These are phyloP conservation scores for Paracorniculantispora psalliotae DNA, from an alignment of 2,329 filamentous ascomycete species.

Conservation along the genomic window DNA sequence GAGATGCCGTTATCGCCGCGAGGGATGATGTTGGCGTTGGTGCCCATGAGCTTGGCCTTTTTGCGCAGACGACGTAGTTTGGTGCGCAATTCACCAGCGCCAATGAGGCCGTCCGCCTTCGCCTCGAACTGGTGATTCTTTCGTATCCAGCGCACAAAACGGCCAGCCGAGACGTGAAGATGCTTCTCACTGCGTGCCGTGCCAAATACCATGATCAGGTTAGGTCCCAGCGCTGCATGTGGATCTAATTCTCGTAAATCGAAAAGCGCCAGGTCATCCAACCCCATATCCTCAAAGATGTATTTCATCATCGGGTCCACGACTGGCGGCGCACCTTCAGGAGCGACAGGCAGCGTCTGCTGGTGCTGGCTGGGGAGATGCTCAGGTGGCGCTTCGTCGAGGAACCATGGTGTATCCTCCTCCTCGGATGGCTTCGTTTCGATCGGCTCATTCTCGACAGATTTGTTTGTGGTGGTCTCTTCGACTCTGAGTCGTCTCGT, in stretches of 20 bases:
- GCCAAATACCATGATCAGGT: slow-evolving; percentile 87
- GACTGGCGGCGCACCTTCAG: slow-evolving; percentile 64
- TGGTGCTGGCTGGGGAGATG: slow-evolving; percentile 45
- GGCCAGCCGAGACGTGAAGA: slow-evolving; percentile 82
- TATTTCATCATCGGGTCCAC: slow-evolving; percentile 70
- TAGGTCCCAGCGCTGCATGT: slow-evolving; percentile 78
- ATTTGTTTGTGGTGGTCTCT: slow-evolving; percentile 17
- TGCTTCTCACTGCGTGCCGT: slow-evolving; percentile 91
- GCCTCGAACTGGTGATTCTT: slow-evolving; percentile 67
- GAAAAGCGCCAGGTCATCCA: slow-evolving; percentile 74
- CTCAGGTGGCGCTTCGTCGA: slow-evolving; percentile 62
- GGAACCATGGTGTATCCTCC: slow-evolving; percentile 70
- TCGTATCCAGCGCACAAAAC: slow-evolving; percentile 82
- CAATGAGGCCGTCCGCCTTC: slow-evolving; percentile 80
- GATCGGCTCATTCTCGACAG: slow-evolving; percentile 7
- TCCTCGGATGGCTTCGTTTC: slow-evolving; percentile 17
- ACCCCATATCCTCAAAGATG: slow-evolving; percentile 75
- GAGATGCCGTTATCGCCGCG: slow-evolving; percentile 77
- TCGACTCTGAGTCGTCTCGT: slow-evolving; percentile 6
- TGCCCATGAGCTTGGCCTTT: slow-evolving; percentile 74
- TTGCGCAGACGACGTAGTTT: slow-evolving; percentile 77
- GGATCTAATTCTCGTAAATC: slow-evolving; percentile 83
- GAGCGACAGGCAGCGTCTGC: slow-evolving; percentile 49
- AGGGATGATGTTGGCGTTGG: slow-evolving; percentile 58
- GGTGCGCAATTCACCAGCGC: slow-evolving; percentile 84